Evolutionary conservation across 805 yeast species (phyloP), one percentile per base, ranked within the genome.

Genomic region (Starmerella kuoi): DNA sequence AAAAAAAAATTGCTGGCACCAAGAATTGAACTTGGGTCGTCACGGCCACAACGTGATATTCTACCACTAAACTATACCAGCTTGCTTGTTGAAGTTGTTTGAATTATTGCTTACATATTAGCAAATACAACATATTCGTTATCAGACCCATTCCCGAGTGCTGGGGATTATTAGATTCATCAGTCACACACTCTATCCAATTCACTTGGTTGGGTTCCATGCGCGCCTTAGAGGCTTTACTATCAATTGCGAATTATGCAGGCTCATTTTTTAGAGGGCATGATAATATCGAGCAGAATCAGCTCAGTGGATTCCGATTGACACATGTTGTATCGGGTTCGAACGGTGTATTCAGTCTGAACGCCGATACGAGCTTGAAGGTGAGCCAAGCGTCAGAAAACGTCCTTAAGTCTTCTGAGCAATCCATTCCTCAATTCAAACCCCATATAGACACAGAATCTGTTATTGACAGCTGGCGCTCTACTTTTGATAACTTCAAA

Each of bases 21-120:
- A 69, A 73, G 78, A 73, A 73, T 73, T 77, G 79, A 73, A 73
- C 78, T 71, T 70, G 76, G 78, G 78, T 73, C 70, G 73, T 72
- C 64, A 70, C 77, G 73, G 77, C 77, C 78, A 73, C 77, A 73
- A 73, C 74, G 77, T 71, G 63, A 71, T 72, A 78, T 73, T 73
- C 77, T 73, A 62, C 79, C 79, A 74, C 79, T 74, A 73, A 74
- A 73, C 70, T 63, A 66, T 64, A 59, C 66, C 71, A 64, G 64
- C 64, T 50, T 27, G n/a, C 35, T 36, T 25, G 26, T 37, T 32
- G 23, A 3, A 5, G 23, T 2, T 11, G 7, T 14, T 5, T 26
- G 28, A 20, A 11, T 9, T 21, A 23, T 19, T 17, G 8, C 24
- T 7, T 11, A 6, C 8, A 32, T 5, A 11, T 6, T 9, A 25